Evolutionary conservation across 2,329 filamentous ascomycete genomes (phyloP), one percentile per base, ranked within the genome.

Genomic region (Ophiostoma angusticollis): DNA sequence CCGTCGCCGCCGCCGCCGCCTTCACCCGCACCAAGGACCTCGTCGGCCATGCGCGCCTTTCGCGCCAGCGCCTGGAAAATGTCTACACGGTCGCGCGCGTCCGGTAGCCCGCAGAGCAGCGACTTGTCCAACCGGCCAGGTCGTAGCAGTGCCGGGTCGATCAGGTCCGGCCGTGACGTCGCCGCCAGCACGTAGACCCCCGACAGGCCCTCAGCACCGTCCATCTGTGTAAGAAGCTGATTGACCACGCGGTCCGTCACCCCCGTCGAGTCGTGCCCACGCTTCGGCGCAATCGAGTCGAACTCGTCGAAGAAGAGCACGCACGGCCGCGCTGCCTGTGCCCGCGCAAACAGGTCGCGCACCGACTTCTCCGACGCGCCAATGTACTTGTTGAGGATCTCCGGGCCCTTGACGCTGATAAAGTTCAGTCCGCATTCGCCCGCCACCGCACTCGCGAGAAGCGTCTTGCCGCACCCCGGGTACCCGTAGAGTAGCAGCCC

Each of bases 241-340:
- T 98, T 98, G 50, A 98, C 91, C 0, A 98, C 93, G 27, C 93
- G 78, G 59, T 98, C 93, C 1, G 91, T 98, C n/a, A 98, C 93
- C 47, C 93, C 91, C 0, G 91, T 98, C 2, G 82, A 91, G 57
- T 98, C 93, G 55, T 98, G 91, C 0, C 91, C 91, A 62, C 91
- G 75, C 61, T 96, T 98, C 3, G 91, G 91, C 0, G 93, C 93
- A 47, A 98, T 96, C 28, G 84, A 87, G 62, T 98, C 91, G 54
- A 98, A 98, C 58, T 98, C 91, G 54, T 98, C 91, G 54, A 98
- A 98, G 68, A 98, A 98, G 8, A 98, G 68, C 5, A 98, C 84
- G 51, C 91, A 96, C 0, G 93, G 93, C 43, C 81, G 78, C 5
- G 91, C 91, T 3, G 91, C 89, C 54, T 80, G 78, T 0, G 91